Evolutionary conservation across 768 basidiomycete genomes (phyloP).

Genomic region (Tylopilus sp.): DNA sequence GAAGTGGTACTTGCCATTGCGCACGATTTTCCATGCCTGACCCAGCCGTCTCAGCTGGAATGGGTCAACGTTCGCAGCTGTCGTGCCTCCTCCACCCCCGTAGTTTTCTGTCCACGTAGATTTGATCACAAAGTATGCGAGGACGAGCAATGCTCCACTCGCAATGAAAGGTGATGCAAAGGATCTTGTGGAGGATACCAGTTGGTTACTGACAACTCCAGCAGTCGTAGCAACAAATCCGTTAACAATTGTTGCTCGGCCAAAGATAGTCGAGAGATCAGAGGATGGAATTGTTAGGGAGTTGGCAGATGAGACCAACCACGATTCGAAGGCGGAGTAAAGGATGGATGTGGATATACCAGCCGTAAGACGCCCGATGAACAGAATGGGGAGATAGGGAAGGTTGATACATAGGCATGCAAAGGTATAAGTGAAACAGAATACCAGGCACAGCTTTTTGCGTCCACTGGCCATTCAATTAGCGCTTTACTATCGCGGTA

Average conservation of each 20-base stretch:
- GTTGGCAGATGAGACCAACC: slow-evolving; percentile 65
- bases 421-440: slow-evolving; percentile 63
- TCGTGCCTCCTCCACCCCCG: slow-evolving; percentile 41
- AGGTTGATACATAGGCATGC: slow-evolving; percentile 59
- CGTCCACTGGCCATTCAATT: slow-evolving; percentile 48
- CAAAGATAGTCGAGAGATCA: slow-evolving; percentile 67
- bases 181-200: slow-evolving; percentile 49
- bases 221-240: slow-evolving; percentile 68
- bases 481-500: background rate
- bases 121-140: slow-evolving; percentile 56
- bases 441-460: slow-evolving; percentile 61
- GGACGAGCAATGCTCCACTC: slow-evolving; percentile 51
- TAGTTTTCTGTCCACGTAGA: slow-evolving; percentile 68
- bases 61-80: slow-evolving; percentile 29
- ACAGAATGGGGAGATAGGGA: slow-evolving; percentile 53
- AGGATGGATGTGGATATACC: slow-evolving; percentile 75
- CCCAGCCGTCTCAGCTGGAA: slow-evolving; percentile 53
- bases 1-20: slow-evolving; percentile 36
- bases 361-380: slow-evolving; percentile 62
- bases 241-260: slow-evolving; percentile 69
- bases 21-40: slow-evolving; percentile 57
- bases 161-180: slow-evolving; percentile 67
- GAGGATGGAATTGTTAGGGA: slow-evolving; percentile 47
- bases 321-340: slow-evolving; percentile 74
- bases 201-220: slow-evolving; percentile 62